phyloP scores from a whole-genome alignment of 2,329 filamentous ascomycete species.

The Cladosporium sp. region DNA sequence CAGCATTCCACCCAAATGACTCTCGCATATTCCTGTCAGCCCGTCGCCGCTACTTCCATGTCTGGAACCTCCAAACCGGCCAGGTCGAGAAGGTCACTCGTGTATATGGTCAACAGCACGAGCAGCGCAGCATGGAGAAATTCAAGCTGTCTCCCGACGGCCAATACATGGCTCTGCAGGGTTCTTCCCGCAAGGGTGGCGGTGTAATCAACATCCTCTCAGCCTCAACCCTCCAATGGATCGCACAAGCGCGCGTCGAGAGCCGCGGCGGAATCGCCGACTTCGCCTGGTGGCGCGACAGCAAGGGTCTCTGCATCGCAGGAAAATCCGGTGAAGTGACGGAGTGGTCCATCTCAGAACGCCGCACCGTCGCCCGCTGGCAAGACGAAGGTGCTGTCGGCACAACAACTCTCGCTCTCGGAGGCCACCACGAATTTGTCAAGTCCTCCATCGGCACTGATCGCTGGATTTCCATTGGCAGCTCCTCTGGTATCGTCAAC shows the following conservation, averaged over 20 bases:
- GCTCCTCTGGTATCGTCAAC: constrained; percentile 83
- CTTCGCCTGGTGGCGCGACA: constrained; percentile 87
- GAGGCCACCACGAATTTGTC: constrained; percentile 57
- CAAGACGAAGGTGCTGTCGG: constrained; percentile 84
- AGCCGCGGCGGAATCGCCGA: constrained; percentile 80
- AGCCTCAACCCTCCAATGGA: constrained; percentile 79
- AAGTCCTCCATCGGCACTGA: constrained; percentile 66
- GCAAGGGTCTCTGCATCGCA: constrained; percentile 74
- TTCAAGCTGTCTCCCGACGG: constrained; percentile 88
- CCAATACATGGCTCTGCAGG: constrained; percentile 76
- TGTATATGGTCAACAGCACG: constrained; percentile 69
- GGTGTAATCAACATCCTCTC: constrained; percentile 84
- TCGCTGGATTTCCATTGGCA: constrained; percentile 85
- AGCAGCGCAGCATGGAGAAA: constrained; percentile 85
- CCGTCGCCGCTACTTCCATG: constrained; percentile 85
- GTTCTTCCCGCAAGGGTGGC: constrained; percentile 76
- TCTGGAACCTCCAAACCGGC: constrained; percentile 83
- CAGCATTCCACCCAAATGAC: constrained; percentile 68
- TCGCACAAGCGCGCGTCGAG: constrained; percentile 76
- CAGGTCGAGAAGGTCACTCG: constrained; percentile 76
- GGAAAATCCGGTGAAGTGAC: constrained; percentile 86
- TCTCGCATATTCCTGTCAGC: constrained; percentile 84
- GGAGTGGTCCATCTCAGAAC: constrained; percentile 72
- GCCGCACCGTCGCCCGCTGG: constrained; percentile 76
- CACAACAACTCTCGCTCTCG: constrained; percentile 76